Evolutionary conservation across 306 rosid genomes (phyloP).

Genomic region (Vigna nakashimae): DNA sequence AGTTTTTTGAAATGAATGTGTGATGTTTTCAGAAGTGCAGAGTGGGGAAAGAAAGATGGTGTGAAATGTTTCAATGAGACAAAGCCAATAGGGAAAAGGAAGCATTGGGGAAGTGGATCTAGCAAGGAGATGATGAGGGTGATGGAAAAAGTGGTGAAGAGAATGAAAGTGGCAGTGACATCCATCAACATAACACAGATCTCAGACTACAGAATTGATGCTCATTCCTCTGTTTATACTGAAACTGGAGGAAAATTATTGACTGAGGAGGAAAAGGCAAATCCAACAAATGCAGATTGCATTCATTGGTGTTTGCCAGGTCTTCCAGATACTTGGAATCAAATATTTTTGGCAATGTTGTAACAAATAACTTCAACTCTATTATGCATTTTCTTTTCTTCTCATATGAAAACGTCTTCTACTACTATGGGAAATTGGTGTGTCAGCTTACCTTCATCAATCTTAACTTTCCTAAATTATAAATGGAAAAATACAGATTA

Average conservation of each 20-base stretch:
- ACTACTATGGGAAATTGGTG: too few relatives aligned
- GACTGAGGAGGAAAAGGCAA: constrained; percentile 58
- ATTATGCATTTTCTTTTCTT: too few relatives aligned
- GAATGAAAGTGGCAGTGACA: constrained; percentile 65
- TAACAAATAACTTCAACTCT: constrained; percentile 31
- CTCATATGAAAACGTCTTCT: too few relatives aligned
- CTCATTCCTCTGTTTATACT: constrained; percentile 73
- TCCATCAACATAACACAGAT: constrained; percentile 75
- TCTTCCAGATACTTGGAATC: constrained; percentile 83
- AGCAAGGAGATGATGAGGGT: constrained; percentile 68
- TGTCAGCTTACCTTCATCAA: too few relatives aligned
- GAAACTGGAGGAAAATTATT: constrained; percentile 66
- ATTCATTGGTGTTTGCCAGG: constrained; percentile 96
- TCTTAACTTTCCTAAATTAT: too few relatives aligned
- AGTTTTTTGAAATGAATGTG: background rate
- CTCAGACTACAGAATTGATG: constrained; percentile 80
- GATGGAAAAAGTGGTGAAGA: constrained; percentile 55
- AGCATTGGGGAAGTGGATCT: constrained; percentile 78
- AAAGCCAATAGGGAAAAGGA: constrained; percentile 62
- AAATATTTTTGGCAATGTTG: constrained; percentile 65
- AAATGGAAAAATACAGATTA: too few relatives aligned
- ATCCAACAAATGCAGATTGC: constrained; percentile 78
- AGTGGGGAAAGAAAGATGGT: constrained; percentile 49
- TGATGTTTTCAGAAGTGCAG: constrained; percentile 41
- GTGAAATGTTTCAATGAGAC: constrained; percentile 49